Evolutionary conservation across 2,329 filamentous ascomycete species (phyloP).

Genomic region (Biscogniauxia marginata): DNA sequence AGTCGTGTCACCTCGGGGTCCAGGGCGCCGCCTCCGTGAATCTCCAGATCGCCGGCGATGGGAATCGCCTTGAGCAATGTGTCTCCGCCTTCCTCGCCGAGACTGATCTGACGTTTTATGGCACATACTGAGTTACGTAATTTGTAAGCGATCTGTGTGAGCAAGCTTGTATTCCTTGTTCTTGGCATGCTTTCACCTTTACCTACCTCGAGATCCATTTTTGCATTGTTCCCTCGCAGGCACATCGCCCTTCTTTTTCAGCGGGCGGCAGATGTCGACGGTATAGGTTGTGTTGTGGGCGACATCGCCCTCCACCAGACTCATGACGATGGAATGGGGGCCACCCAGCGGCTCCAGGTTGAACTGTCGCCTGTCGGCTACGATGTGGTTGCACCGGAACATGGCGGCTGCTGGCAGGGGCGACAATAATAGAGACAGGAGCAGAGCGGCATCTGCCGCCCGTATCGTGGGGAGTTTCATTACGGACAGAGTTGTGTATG

Average conservation of each 20-base stretch:
- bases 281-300: constrained; percentile 77
- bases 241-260: constrained; percentile 60
- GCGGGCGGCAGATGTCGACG: constrained; percentile 69
- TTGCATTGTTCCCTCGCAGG: constrained; percentile 62
- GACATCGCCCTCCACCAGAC: constrained; percentile 49
- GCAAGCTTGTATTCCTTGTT: background rate
- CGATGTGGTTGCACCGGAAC: constrained; percentile 62
- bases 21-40: constrained; percentile 56
- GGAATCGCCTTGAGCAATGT: constrained; percentile 60
- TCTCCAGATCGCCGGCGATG: constrained; percentile 69
- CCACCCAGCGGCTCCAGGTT: constrained; percentile 64
- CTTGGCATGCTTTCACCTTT: background rate
- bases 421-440: constrained; percentile 37
- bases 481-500: background rate
- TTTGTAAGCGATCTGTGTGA: background rate
- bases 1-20: constrained; percentile 67
- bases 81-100: constrained; percentile 47
- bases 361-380: constrained; percentile 58
- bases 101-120: constrained; percentile 59
- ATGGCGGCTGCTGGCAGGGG: constrained; percentile 44
- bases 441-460: constrained; percentile 33
- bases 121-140: constrained; percentile 68
- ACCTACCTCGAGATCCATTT: constrained; percentile 64
- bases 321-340: constrained; percentile 66
- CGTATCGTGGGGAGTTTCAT: constrained; percentile 42